A percentile compares a stretch with the other conserved stretches of the same genome.
Evolutionary conservation across 2,329 filamentous ascomycete genomes (phyloP).

Genomic region (Capronia americana): DNA sequence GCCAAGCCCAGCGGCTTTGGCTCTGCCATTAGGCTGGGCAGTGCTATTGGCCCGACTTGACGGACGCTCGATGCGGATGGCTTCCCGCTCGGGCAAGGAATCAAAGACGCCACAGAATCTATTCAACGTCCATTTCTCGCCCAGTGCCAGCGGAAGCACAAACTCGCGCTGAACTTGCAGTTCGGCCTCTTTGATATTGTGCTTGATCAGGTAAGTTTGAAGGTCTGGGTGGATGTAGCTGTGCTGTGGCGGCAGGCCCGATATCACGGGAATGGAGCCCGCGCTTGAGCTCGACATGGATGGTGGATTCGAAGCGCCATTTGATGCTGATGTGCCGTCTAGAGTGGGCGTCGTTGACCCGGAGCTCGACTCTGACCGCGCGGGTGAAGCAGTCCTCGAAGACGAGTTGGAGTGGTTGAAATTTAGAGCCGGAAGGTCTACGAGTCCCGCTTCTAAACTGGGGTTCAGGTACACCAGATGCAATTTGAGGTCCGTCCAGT

Average conservation of each 20-base stretch:
- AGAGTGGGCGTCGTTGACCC: conserved; percentile 15
- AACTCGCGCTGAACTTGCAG: conserved; percentile 61
- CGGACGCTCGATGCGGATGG: conserved; percentile 22
- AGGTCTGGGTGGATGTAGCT: conserved; percentile 70
- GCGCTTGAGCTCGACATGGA: conserved; percentile 40
- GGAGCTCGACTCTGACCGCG: conserved; percentile 15
- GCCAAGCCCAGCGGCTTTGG: conserved; percentile 35
- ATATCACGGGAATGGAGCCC: conserved; percentile 59
- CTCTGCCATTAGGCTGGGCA: neutral
- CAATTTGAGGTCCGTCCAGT: conserved; percentile 63
- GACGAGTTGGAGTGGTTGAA: conserved; percentile 15
- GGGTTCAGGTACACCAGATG: conserved; percentile 40
- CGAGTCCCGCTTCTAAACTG: neutral
- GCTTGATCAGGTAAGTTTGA: conserved; percentile 65
- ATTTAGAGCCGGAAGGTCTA: conserved; percentile 14
- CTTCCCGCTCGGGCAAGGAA: conserved; percentile 50
- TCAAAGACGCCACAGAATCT: conserved; percentile 65
- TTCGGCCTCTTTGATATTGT: conserved; percentile 55
- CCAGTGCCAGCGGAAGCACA: conserved; percentile 64
- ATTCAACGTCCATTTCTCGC: conserved; percentile 65
- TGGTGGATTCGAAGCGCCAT: neutral
- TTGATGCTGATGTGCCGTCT: conserved; percentile 20
- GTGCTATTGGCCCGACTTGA: neutral
- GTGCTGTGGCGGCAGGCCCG: conserved; percentile 65
- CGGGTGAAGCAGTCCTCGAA: conserved; percentile 25